Evolutionary conservation across 345 rosid species (phyloP), one percentile per base, ranked within the genome.

Genomic region (Arabidopsis thaliana): DNA sequence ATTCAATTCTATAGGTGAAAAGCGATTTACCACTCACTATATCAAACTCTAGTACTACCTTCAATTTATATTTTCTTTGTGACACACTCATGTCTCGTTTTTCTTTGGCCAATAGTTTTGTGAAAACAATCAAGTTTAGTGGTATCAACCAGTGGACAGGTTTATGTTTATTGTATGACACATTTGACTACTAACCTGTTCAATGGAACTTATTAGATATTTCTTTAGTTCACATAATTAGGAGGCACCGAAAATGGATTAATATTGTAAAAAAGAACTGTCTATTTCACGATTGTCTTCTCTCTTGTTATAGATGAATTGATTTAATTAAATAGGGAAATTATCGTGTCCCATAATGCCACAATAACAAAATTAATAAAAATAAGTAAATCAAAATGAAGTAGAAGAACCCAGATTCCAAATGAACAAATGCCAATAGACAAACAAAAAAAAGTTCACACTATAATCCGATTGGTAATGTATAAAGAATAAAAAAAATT

Each of bases 1-100:
- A 62, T 20, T 62, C 45, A 62, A 51, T 72, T 38, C 7, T 73
- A 53, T 64, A 14, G 64, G 48, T 64, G 57, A 53, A 73, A 33
- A 65, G 45, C 30, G 20, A 44, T 73, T 73, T 24, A 55, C 63
- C 37, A 5, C 42, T 38, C 49, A 25, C 33, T 50, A 50, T 22
- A 51, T 34, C 63, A 52, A 52, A 52, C 53, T 40, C 42, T 37
- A 44, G 53, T 64, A 63, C 10, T 32, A 52, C 41, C 36, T 52
- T 60, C 52, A 52, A 63, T 63, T 41, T 52, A 52, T 62, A 16
- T 24, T 42, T 63, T 53, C 24, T 30, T 60, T 23, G 41, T 50
- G 60, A 72, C 44, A 46, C 48, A 51, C 55, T 13, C 45, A 52
- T 50, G 22, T 40, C 2, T 30, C 56, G 2, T 55, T 42, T 55